Evolutionary conservation across 352 stramenopile species (phyloP), one percentile per base, ranked within the genome.

Genomic region (Phytophthora melonis): DNA sequence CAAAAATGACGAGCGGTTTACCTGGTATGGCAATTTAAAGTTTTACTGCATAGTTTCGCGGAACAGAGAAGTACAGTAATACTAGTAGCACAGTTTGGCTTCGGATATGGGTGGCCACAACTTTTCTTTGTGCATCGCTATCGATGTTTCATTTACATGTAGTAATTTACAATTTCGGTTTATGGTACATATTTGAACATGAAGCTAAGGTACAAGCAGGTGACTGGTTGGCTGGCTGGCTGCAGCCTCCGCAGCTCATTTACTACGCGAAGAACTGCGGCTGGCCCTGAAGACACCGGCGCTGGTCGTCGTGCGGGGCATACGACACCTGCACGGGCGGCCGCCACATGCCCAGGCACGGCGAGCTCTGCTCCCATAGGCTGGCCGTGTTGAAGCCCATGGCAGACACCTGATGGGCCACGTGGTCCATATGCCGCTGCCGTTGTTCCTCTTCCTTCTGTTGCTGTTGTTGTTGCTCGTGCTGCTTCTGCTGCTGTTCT

Each of bases 361-460:
- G 36, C 36, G 36, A 43, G 36, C 36, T 43, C 36, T 43, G 36
- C 56, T 78, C 58, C 81, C 81, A 88, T 39, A 86, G 70, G 63
- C 68, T 82, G 23, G 62, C 52, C 53, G 56, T 66, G 39, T 74
- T 56, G 55, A 70, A 77, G 18, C 70, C 70, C 70, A 77, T 73
- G 6, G 53, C 66, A 41, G 63, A 59, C 56, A 77, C 70, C 60
- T 77, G 70, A 7, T 30, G 65, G 9, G 41, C 70, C 53, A 73
- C 63, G 2, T 69, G 18, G 8, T 41, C 43, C 64, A 73, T 69
- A 14, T 54, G 53, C 49, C 69, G 58, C 6, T n/a, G 47, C 3
- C 47, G 47, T n/a, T 30, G 5, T n/a, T 54, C 47, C 47, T 54
- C 52, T 7, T 39, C 5, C 16, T 58, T 19, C 16, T 14, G 11